A percentile compares a stretch with the other conserved stretches of the same genome.
Evolutionary conservation across 2,329 filamentous ascomycete species (phyloP).

Genomic region (Aulographum hederae): DNA sequence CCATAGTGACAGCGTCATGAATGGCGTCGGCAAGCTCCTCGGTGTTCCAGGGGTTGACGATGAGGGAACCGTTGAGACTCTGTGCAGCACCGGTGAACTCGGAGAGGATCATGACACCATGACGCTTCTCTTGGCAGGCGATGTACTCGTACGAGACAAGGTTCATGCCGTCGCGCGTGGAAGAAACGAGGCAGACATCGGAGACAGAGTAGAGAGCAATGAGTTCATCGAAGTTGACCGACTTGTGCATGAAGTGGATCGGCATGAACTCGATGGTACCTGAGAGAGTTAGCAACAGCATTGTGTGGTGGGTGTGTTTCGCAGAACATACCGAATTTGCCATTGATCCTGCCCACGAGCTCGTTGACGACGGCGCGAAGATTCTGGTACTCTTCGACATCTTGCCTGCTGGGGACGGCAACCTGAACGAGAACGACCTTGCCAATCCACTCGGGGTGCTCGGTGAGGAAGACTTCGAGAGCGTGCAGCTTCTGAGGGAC

Average conservation of each 20-base stretch:
- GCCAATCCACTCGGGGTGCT: conserved; percentile 95
- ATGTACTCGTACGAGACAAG: conserved; percentile 98
- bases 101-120: conserved; percentile 86
- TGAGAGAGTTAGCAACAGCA: too few species aligned
- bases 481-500: conserved; percentile 95
- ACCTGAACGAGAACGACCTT: conserved; percentile 95
- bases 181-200: conserved; percentile 82
- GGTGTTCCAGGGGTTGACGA: conserved; percentile 98
- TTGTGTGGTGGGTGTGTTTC: neutral
- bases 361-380: conserved; percentile 91
- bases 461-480: conserved; percentile 87
- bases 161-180: conserved; percentile 98
- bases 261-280: conserved; percentile 96
- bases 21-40: conserved; percentile 87
- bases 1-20: conserved; percentile 94
- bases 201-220: conserved; percentile 85
- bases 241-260: conserved; percentile 96
- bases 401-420: conserved; percentile 81
- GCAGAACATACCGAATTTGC: conserved; percentile 57
- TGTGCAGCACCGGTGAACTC: conserved; percentile 95
- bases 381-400: conserved; percentile 97
- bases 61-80: conserved; percentile 78
- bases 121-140: conserved; percentile 72
- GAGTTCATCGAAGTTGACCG: conserved; percentile 83
- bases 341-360: conserved; percentile 90